These are phyloP conservation scores for Melocanna baccifera DNA, from an alignment of 176 grass and related monocot genomes.

Conservation along the genomic window DNA sequence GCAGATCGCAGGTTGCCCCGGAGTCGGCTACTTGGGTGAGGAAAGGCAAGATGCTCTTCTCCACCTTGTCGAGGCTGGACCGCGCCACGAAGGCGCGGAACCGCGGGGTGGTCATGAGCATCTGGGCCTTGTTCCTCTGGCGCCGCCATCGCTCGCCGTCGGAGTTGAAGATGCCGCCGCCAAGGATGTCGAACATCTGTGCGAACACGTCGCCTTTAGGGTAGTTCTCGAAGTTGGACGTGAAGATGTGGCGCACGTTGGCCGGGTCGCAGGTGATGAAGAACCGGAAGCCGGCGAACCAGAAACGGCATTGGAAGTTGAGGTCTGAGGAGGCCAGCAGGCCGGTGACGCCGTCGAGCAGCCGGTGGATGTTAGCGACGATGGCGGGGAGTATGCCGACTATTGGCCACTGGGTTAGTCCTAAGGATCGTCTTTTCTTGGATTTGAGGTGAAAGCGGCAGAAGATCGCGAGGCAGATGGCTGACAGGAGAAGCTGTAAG, in stretches of 20 bases:
- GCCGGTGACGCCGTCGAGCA: constrained; percentile 22
- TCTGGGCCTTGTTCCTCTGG: constrained; percentile 38
- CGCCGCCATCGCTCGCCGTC: constrained; percentile 49
- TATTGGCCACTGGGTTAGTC: constrained; percentile 33
- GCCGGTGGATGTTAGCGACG: constrained; percentile 15
- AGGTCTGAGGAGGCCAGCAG: constrained; percentile 11
- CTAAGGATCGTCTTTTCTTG: not conserved
- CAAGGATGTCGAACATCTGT: constrained; percentile 51
- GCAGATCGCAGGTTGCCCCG: constrained; percentile 24
- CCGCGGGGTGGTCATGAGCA: constrained; percentile 20
- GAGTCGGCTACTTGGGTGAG: constrained; percentile 14
- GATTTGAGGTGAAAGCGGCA: not conserved
- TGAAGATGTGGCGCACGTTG: constrained; percentile 54
- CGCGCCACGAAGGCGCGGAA: constrained; percentile 32
- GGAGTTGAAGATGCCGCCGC: constrained; percentile 58
- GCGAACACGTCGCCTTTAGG: constrained; percentile 49
- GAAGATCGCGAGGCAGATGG: not conserved
- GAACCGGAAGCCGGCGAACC: constrained; percentile 23
- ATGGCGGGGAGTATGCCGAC: constrained; percentile 36
- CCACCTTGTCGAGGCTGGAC: constrained; percentile 34
- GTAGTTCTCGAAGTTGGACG: constrained; percentile 50
- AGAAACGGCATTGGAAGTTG: constrained; percentile 36
- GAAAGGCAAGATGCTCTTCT: constrained; percentile 33
- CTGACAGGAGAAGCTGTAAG: constrained; percentile 1
- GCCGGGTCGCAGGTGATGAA: constrained; percentile 39